A percentile compares a stretch with the other conserved stretches of the same genome.
Conservation (phyloP, 352 stramenopile genomes). For the Phytophthora melonis region DNA sequence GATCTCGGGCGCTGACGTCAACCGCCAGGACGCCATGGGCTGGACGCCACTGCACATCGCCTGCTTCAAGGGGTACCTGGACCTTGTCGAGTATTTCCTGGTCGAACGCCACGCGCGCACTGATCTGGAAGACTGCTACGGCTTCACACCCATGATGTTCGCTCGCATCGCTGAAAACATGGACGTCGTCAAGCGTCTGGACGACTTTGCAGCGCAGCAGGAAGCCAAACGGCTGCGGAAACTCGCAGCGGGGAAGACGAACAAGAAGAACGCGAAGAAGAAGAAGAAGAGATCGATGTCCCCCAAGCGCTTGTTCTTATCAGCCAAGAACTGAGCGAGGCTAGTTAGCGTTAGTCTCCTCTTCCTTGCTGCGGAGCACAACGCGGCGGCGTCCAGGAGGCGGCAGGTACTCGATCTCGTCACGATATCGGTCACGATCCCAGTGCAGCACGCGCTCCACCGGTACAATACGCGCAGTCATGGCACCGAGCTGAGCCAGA, state of each 20-base stretch:
- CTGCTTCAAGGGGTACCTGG: constrained; percentile 76
- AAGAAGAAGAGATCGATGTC: constrained; percentile 38
- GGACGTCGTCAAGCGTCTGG: constrained; percentile 67
- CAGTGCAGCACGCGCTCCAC: constrained; percentile 62
- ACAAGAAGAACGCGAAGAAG: constrained; percentile 44
- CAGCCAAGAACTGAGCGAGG: constrained; percentile 42
- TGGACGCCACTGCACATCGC: constrained; percentile 79
- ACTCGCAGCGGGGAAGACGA: constrained; percentile 25
- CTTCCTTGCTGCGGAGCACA: constrained; percentile 29
- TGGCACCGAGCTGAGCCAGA: constrained; percentile 51
- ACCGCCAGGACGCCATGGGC: constrained; percentile 68
- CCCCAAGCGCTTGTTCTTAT: constrained; percentile 66
- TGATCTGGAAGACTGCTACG: constrained; percentile 68
- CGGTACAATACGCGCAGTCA: constrained; percentile 50
- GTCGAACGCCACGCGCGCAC: constrained; percentile 52
- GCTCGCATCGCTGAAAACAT: constrained; percentile 73
- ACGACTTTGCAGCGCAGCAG: constrained; percentile 55
- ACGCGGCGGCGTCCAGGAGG: constrained; percentile 44
- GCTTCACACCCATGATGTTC: constrained; percentile 78
- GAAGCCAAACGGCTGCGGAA: constrained; percentile 40
- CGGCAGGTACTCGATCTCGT: constrained; percentile 56
- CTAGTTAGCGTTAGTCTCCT: constrained; percentile 9
- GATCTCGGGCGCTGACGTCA: constrained; percentile 56
- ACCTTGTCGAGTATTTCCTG: constrained; percentile 79
- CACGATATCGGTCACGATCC: constrained; percentile 57